Percentiles rank a stretch among this genome's conserved stretches.
Evolutionary conservation across 371 early-diverging fungal species (phyloP).

Genomic region (Gilbertella persicaria): DNA sequence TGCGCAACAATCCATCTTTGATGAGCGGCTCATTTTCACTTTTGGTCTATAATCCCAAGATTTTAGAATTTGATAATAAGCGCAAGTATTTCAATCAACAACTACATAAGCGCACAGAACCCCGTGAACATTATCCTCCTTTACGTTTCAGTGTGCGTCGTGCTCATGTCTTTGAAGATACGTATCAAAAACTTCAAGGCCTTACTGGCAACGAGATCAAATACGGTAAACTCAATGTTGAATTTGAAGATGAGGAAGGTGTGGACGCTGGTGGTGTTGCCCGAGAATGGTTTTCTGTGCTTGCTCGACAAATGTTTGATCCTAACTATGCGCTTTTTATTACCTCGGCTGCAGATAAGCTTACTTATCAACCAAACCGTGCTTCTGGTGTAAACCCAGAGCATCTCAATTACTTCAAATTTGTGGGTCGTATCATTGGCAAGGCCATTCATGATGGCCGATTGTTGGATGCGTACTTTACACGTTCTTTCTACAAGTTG

Average conservation of each 20-base stretch:
- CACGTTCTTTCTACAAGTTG: constrained; percentile 97
- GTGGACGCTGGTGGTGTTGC: constrained; percentile 98
- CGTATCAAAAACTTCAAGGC: constrained; percentile 91
- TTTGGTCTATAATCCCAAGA: constrained; percentile 92
- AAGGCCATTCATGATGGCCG: constrained; percentile 98
- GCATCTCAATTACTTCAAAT: constrained; percentile 96
- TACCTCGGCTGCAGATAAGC: constrained; percentile 92
- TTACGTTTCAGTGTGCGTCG: constrained; percentile 92
- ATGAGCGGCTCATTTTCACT: constrained; percentile 96
- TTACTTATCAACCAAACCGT: constrained; percentile 97
- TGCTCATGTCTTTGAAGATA: constrained; percentile 94
- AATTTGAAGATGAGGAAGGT: constrained; percentile 97
- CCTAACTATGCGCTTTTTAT: constrained; percentile 98
- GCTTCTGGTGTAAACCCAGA: constrained; percentile 94
- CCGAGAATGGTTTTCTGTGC: constrained; percentile 97
- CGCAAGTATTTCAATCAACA: constrained; percentile 95
- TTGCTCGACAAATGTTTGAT: constrained; percentile 98
- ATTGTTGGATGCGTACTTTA: constrained; percentile 95
- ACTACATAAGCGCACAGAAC: constrained; percentile 74
- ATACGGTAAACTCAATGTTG: constrained; percentile 92
- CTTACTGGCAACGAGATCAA: constrained; percentile 90
- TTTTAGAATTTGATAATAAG: constrained; percentile 98
- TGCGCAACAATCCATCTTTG: constrained; percentile 92
- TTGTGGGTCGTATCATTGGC: constrained; percentile 98
- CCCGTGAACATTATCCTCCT: constrained; percentile 68